phyloP scores from a whole-genome alignment of 495 filamentous ascomycete species.

The Cryomyces minteri region DNA sequence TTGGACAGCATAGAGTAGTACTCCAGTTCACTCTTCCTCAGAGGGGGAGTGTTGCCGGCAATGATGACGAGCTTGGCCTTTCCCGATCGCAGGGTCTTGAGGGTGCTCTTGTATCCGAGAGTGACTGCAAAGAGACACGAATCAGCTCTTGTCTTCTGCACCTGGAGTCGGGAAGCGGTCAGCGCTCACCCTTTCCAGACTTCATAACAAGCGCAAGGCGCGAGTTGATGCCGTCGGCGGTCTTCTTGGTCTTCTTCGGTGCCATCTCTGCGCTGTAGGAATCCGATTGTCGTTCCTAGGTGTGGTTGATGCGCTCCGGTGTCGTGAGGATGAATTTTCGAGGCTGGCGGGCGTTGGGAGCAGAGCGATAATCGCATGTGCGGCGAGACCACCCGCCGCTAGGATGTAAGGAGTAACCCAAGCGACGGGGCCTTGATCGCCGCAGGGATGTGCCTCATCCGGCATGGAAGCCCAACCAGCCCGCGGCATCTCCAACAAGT shows the following conservation, averaged over 20 bases:
- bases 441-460: too few relatives aligned
- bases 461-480: too few relatives aligned
- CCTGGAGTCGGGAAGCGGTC: neutral
- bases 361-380: too few relatives aligned
- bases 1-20: slow-evolving; percentile 44
- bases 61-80: slow-evolving; percentile 63
- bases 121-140: slow-evolving; percentile 32
- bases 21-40: slow-evolving; percentile 90
- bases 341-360: too few relatives aligned
- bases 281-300: neutral
- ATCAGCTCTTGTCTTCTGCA: too few relatives aligned
- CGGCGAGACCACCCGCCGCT: too few relatives aligned
- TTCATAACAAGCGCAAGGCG: slow-evolving; percentile 91
- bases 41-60: slow-evolving; percentile 86
- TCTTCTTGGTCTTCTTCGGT: slow-evolving; percentile 89
- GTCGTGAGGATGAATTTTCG: too few relatives aligned
- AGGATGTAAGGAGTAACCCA: too few relatives aligned
- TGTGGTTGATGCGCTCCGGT: slow-evolving; percentile 12
- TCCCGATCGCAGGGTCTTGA: slow-evolving; percentile 82
- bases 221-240: slow-evolving; percentile 77
- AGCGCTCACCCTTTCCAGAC: slow-evolving; percentile 58
- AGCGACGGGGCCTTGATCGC: too few relatives aligned
- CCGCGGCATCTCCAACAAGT: too few relatives aligned
- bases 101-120: slow-evolving; percentile 86
- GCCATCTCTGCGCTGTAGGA: slow-evolving; percentile 47